Conservation (phyloP, 2,329 filamentous ascomycete species). For the Paecilomyces variotii region DNA sequence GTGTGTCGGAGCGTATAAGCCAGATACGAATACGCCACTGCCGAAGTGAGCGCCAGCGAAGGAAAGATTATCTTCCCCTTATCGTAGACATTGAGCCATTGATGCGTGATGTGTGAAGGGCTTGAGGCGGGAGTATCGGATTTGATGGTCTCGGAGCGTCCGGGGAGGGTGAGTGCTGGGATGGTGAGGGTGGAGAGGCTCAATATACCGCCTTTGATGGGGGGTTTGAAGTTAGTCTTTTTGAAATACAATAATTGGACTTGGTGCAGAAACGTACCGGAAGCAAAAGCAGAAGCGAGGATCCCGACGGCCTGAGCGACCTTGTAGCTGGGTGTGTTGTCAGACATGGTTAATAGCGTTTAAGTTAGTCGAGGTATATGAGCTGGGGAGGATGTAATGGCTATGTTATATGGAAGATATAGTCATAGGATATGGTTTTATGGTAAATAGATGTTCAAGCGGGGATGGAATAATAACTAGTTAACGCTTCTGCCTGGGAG, state of each 20-base stretch:
- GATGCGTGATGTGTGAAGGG: slow-evolving; percentile 18
- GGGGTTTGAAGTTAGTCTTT: neutral
- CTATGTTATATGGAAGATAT: neutral
- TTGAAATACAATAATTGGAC: neutral
- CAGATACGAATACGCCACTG: slow-evolving; percentile 42
- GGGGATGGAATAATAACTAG: too few relatives aligned
- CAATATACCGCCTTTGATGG: slow-evolving; percentile 19
- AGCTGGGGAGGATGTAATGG: neutral
- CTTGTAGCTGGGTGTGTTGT: slow-evolving; percentile 5
- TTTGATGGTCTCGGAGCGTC: slow-evolving; percentile 7
- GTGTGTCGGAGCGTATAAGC: slow-evolving; percentile 15
- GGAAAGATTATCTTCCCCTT: slow-evolving; percentile 48
- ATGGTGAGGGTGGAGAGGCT: slow-evolving; percentile 15
- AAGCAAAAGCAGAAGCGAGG: slow-evolving; percentile 4
- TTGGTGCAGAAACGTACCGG: slow-evolving; percentile 1
- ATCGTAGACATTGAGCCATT: slow-evolving; percentile 28
- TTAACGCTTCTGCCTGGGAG: too few relatives aligned
- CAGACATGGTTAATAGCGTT: slow-evolving; percentile 1
- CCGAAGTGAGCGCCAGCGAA: slow-evolving; percentile 44
- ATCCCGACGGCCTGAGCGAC: slow-evolving; percentile 6
- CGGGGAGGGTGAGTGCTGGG: slow-evolving; percentile 18
- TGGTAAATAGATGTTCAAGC: too few relatives aligned
- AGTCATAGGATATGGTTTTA: neutral
- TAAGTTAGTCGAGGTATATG: neutral
- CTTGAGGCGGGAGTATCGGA: slow-evolving; percentile 10